Conservation (phyloP, 495 filamentous ascomycete genomes). For the Penicillium samsonianum region DNA sequence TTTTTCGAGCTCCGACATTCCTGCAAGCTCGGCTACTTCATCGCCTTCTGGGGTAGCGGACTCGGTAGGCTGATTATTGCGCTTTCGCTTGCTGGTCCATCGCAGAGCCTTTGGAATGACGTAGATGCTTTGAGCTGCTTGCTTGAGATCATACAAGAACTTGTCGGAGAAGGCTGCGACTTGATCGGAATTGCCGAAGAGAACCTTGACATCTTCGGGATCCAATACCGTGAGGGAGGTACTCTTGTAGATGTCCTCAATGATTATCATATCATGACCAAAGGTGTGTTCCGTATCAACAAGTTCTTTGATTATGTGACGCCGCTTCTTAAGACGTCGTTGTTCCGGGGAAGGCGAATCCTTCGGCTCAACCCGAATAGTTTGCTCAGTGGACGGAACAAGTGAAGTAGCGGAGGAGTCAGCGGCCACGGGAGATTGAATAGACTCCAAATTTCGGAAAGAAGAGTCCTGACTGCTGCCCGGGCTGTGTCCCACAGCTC, state of each 20-base stretch:
- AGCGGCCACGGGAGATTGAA: conserved; percentile 39
- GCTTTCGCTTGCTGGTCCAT: conserved; percentile 57
- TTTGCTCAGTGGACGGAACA: conserved; percentile 35
- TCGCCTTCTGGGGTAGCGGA: not conserved
- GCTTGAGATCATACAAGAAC: conserved; percentile 77
- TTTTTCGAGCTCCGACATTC: conserved; percentile 60
- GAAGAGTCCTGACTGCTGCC: conserved; percentile 45
- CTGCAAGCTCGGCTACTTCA: conserved; percentile 37
- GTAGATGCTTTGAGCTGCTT: conserved; percentile 74
- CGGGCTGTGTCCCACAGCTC: conserved; percentile 59
- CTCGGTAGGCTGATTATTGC: conserved; percentile 37
- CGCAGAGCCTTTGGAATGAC: conserved; percentile 57
- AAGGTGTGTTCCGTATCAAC: conserved; percentile 89
- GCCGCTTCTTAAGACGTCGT: conserved; percentile 62
- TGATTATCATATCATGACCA: conserved; percentile 89
- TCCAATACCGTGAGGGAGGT: conserved; percentile 80
- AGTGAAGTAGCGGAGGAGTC: conserved; percentile 47
- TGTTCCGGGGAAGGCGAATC: conserved; percentile 57
- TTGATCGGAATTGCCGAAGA: conserved; percentile 89
- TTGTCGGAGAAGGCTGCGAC: conserved; percentile 77
- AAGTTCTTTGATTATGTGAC: conserved; percentile 82
- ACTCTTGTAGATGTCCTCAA: conserved; percentile 96
- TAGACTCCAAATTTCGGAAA: conserved; percentile 36
- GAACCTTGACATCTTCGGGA: conserved; percentile 76
- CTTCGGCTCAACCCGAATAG: conserved; percentile 25